Evolutionary conservation across 2,329 filamentous ascomycete species (phyloP).

Genomic region (Cladophialophora psammophila): DNA sequence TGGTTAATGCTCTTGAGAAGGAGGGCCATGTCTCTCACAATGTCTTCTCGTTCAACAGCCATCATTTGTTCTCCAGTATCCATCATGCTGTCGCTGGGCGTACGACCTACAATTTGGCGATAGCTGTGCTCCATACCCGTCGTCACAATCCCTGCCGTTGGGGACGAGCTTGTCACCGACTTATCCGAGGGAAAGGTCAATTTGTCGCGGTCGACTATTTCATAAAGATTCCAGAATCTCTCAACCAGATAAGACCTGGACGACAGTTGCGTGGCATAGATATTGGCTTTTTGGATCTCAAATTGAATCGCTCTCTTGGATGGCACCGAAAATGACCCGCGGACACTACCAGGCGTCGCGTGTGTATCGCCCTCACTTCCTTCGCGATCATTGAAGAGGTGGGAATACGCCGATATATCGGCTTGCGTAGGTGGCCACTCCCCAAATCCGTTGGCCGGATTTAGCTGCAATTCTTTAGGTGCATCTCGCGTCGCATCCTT

Average conservation of each 20-base stretch:
- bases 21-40: constrained; percentile 78
- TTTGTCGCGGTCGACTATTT: constrained; percentile 62
- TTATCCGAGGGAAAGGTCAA: constrained; percentile 33
- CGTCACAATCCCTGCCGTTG: constrained; percentile 35
- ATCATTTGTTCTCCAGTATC: constrained; percentile 59
- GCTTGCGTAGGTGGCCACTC: constrained; percentile 40
- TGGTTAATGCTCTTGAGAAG: constrained; percentile 80
- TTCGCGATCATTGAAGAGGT: constrained; percentile 37
- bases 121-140: constrained; percentile 37
- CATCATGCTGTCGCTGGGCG: constrained; percentile 40
- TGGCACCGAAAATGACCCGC: constrained; percentile 33
- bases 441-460: constrained; percentile 38
- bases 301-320: constrained; percentile 65
- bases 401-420: constrained; percentile 39
- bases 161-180: constrained; percentile 34
- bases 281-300: constrained; percentile 91
- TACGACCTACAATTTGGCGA: constrained; percentile 31
- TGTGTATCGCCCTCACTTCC: constrained; percentile 25
- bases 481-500: constrained; percentile 73
- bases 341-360: constrained; percentile 25
- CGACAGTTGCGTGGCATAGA: constrained; percentile 80
- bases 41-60: constrained; percentile 77
- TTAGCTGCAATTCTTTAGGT: constrained; percentile 67
- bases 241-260: constrained; percentile 87
- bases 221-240: constrained; percentile 79